Percentiles rank a stretch among this genome's conserved stretches.
These are phyloP conservation scores for Sporobolomyces phaffii DNA, from an alignment of 768 basidiomycete genomes.

Conservation along the genomic window DNA sequence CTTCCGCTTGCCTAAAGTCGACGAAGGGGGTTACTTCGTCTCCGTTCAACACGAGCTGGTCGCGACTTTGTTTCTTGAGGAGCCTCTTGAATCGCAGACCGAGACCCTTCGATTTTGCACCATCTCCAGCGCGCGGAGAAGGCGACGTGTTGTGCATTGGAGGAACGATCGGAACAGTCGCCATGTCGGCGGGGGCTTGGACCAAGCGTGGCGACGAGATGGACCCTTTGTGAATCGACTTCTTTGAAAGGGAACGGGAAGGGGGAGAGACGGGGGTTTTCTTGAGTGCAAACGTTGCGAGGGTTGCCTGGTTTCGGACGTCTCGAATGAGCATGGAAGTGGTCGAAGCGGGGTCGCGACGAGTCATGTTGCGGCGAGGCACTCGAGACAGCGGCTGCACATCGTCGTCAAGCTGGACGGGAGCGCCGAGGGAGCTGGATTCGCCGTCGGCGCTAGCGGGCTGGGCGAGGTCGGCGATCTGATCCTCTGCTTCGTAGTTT, in stretches of 20 bases:
- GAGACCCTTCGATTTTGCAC: constrained; percentile 8
- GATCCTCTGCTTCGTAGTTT: background rate
- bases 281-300: constrained; percentile 42
- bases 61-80: constrained; percentile 33
- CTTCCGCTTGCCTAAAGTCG: background rate
- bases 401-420: constrained; percentile 15
- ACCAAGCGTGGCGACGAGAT: constrained; percentile 37
- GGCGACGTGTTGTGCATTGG: background rate
- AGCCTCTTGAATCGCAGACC: constrained; percentile 33
- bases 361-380: constrained; percentile 24
- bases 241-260: background rate
- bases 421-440: background rate
- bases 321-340: constrained; percentile 42
- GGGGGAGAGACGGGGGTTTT: constrained; percentile 20
- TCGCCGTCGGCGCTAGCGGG: too few species aligned
- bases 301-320: constrained; percentile 41
- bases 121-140: background rate
- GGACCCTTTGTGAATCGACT: constrained; percentile 26
- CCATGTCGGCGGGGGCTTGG: constrained; percentile 27
- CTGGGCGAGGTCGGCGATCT: background rate
- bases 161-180: constrained; percentile 33
- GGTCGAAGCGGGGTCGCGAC: constrained; percentile 32
- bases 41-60: constrained; percentile 34
- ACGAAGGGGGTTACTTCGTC: constrained; percentile 37
- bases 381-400: constrained; percentile 10